Percentiles rank a stretch among this genome's conserved stretches.
Conservation (phyloP, 2,329 filamentous ascomycete genomes). For the Teratosphaeria pseudoeucalypti region DNA sequence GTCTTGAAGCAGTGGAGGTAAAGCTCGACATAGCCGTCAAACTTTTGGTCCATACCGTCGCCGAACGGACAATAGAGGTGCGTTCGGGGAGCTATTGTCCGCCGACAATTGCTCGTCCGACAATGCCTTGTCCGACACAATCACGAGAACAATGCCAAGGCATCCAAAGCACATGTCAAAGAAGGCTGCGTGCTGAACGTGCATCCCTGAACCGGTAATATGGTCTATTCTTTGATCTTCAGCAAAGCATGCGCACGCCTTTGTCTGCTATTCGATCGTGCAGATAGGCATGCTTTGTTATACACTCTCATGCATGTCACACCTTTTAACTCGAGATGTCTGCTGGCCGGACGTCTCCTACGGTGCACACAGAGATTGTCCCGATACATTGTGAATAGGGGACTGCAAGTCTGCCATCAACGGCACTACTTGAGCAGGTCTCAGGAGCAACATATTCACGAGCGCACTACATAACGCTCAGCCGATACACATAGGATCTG, state of each 20-base stretch:
- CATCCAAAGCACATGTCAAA: not conserved
- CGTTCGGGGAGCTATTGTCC: not conserved
- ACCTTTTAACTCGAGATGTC: not conserved
- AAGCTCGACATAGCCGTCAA: no score
- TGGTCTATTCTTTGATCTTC: not conserved
- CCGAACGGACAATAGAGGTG: no score
- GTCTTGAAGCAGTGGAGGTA: no score
- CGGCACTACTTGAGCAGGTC: not conserved
- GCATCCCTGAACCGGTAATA: not conserved
- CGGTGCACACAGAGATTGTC: not conserved
- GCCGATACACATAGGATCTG: not conserved
- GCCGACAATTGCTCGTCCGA: not conserved
- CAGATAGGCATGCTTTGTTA: not conserved
- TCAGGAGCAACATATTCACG: not conserved
- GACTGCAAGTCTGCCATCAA: not conserved
- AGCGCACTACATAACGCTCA: not conserved
- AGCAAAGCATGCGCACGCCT: not conserved
- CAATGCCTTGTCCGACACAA: not conserved
- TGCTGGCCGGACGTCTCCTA: not conserved
- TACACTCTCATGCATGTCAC: not conserved
- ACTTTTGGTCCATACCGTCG: no score
- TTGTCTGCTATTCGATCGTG: not conserved
- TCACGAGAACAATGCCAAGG: not conserved
- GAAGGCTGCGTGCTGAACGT: not conserved
- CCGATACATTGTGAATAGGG: not conserved